These are phyloP conservation scores for Gynandropsis gynandra DNA, from an alignment of 345 rosid species.

Conservation along the genomic window DNA sequence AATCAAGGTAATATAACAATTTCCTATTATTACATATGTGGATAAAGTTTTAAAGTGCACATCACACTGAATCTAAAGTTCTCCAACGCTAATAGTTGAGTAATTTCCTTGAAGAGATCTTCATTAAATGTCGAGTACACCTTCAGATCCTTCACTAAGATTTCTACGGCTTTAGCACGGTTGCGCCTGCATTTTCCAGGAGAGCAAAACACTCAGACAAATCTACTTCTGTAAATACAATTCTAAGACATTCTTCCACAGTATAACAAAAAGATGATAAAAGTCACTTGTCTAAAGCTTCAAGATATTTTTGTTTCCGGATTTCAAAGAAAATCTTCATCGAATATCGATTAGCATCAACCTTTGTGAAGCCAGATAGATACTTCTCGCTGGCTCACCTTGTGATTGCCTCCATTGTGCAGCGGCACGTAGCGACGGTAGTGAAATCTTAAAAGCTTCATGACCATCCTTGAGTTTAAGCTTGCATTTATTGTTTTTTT, in stretches of 20 bases:
- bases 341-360: constrained; percentile 75
- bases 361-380: constrained; percentile 71
- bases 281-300: constrained; percentile 78
- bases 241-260: not conserved
- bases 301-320: constrained; percentile 86
- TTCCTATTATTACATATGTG: constrained; percentile 1
- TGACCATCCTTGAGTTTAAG: too few species aligned
- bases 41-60: too few species aligned
- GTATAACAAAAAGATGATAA: constrained; percentile 4
- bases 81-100: constrained; percentile 86
- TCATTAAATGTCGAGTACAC: constrained; percentile 94
- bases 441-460: too few species aligned
- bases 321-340: constrained; percentile 90
- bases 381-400: too few species aligned
- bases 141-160: constrained; percentile 92
- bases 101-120: constrained; percentile 93
- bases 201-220: not conserved
- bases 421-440: too few species aligned
- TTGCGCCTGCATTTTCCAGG: constrained; percentile 57
- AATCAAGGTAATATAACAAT: constrained; percentile 10
- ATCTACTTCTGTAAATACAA: not conserved
- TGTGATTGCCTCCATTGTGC: too few species aligned
- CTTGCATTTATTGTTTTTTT: too few species aligned
- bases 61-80: constrained; percentile 97
- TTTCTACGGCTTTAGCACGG: constrained; percentile 91